Evolutionary conservation across 2,329 filamentous ascomycete species (phyloP).

Genomic region (Penicillium occitanis): DNA sequence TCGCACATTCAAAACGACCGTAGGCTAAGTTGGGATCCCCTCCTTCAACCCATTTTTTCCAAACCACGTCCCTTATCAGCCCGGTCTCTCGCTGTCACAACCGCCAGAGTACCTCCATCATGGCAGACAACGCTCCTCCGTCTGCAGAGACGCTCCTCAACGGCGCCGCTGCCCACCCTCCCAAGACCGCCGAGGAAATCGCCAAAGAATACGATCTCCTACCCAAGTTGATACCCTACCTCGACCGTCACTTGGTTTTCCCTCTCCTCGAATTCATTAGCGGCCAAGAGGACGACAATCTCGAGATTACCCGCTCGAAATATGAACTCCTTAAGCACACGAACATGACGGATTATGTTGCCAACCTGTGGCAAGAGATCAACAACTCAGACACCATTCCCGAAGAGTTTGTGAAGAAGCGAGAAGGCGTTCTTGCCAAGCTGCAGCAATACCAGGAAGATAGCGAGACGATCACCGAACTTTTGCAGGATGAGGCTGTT

Average conservation of each 20-base stretch:
- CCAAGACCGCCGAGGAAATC: constrained; percentile 52
- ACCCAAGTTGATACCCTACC: constrained; percentile 83
- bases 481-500: constrained; percentile 85
- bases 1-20: constrained; percentile 27
- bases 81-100: constrained; percentile 24
- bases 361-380: constrained; percentile 85
- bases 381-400: constrained; percentile 76
- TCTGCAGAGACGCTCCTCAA: constrained; percentile 52
- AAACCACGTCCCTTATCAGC: constrained; percentile 22
- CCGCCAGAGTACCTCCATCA: constrained; percentile 31
- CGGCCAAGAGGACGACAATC: constrained; percentile 75
- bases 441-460: constrained; percentile 82
- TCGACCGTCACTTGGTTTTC: constrained; percentile 95
- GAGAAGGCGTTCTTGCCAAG: constrained; percentile 80
- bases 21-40: constrained; percentile 18
- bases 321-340: constrained; percentile 94
- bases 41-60: constrained; percentile 21
- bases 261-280: constrained; percentile 90
- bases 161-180: constrained; percentile 49
- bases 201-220: constrained; percentile 76
- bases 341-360: constrained; percentile 99
- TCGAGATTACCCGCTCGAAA: constrained; percentile 79
- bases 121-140: constrained; percentile 53
- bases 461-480: constrained; percentile 81
- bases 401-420: constrained; percentile 82